Conservation (phyloP, 2,329 filamentous ascomycete genomes). For the Colletotrichum australisinense region DNA sequence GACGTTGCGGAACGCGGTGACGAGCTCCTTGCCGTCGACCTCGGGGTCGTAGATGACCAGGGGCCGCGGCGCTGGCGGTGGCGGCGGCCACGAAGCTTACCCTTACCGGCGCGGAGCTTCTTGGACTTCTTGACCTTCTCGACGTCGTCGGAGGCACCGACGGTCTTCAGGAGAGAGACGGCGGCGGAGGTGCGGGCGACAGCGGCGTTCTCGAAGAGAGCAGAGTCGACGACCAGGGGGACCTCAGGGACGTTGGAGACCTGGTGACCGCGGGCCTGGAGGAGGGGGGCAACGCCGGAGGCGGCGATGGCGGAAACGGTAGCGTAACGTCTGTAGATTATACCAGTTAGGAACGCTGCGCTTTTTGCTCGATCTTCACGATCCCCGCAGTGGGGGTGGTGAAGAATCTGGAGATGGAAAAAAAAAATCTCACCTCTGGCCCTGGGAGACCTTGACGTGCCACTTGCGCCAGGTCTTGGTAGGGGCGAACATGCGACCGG, state of each 20-base stretch:
- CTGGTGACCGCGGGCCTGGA: slow-evolving; percentile 97
- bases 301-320: slow-evolving; percentile 97
- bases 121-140: slow-evolving; percentile 96
- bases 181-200: slow-evolving; percentile 91
- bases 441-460: slow-evolving; percentile 99
- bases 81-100: slow-evolving; percentile 96
- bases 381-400: neutral
- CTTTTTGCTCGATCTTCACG: neutral
- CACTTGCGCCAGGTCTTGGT: slow-evolving; percentile 99
- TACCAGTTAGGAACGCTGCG: slow-evolving; percentile 18
- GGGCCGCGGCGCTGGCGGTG: slow-evolving; percentile 98
- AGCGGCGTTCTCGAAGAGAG: slow-evolving; percentile 82
- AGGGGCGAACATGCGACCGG: slow-evolving; percentile 99
- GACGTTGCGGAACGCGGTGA: slow-evolving; percentile 98
- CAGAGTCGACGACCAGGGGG: slow-evolving; percentile 94
- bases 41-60: slow-evolving; percentile 97
- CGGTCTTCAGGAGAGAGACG: slow-evolving; percentile 86
- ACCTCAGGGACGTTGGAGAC: slow-evolving; percentile 94
- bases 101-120: slow-evolving; percentile 98
- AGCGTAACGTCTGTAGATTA: slow-evolving; percentile 82
- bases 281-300: slow-evolving; percentile 92
- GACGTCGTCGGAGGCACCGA: slow-evolving; percentile 90
- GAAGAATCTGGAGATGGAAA: neutral
- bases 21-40: slow-evolving; percentile 93
- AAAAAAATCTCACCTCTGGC: slow-evolving; percentile 81